Base-by-base conservation (phyloP, 306 rosid species). In the Trifolium subterraneum region DNA sequence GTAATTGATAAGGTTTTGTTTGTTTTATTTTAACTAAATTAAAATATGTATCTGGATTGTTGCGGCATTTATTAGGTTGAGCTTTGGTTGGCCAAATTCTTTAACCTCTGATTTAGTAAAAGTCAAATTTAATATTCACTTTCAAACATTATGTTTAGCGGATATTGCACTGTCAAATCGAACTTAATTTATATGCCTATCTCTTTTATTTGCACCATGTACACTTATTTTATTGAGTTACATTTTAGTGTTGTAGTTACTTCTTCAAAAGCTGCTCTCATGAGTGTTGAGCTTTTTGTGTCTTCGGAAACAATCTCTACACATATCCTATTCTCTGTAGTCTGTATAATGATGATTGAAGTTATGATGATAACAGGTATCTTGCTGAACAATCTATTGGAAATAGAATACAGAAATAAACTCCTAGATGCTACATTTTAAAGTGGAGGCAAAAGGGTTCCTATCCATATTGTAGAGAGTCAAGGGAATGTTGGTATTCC, bases 371-470 rank as follows among this genome's bases (percentile, higher is more conserved):
- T 78, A 48, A 78, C 77, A 85, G 88, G 84, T 85, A 78, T 75
- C 81, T 85, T 64, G 73, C 10, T 71, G 77, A 74, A 55, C 74
- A 85, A 54, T 81, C 86, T 64, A 71, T 67, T 75, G 77, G 64
- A 60, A 75, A 78, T 19, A 36, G 71, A 78, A 71, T 74, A 67
- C 58, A 61, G 7, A 69, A 48, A n/a, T 84, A 62, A 71, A 44
- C 56, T 42, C 51, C 22, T 1, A 19, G 58, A 50, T 60, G 52
- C 27, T 1, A 35, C 42, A 58, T 60, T 51, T 79, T 71, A 29
- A 15, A 54, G 71, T 18, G 71, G 69, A 66, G 73, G 59, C 64
- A 61, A 54, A 70, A 70, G 18, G 55, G 7, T 66, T 47, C 63
- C 59, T 23, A 12, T 23, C 54, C 59, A 27, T 36, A 63, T 68